A percentile compares a stretch with the other conserved stretches of the same genome.
Conservation (phyloP, 495 filamentous ascomycete species). For the Darksidea phi region DNA sequence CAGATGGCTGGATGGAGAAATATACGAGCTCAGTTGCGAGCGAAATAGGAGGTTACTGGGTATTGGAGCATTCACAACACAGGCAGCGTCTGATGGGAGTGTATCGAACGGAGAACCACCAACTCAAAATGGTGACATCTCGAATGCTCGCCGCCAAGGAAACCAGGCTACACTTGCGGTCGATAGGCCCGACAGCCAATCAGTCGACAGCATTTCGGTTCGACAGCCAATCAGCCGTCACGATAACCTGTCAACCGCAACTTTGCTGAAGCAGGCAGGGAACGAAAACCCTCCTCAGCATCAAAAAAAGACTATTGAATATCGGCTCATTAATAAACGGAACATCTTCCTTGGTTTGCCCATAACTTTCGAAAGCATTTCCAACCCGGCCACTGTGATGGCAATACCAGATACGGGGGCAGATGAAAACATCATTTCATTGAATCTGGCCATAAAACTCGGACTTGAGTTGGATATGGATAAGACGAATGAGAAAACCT, state of each 20-base stretch:
- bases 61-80: no score
- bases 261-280: background rate
- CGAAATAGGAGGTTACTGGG: slow-evolving; percentile 48
- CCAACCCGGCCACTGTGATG: background rate
- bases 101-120: no score
- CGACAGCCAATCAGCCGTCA: no score
- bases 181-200: no score
- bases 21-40: slow-evolving; percentile 54
- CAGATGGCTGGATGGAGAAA: slow-evolving; percentile 59
- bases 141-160: no score
- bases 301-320: background rate
- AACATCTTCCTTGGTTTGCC: background rate
- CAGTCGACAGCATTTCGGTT: no score
- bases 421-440: background rate
- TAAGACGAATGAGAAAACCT: background rate
- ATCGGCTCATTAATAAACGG: background rate
- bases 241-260: no score
- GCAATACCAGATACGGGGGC: background rate
- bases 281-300: background rate
- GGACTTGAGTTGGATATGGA: background rate
- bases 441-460: background rate
- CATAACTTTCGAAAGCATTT: background rate
- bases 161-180: no score
- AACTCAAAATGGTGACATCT: no score
- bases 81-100: no score